A percentile compares a stretch with the other conserved stretches of the same genome.
Conservation (phyloP, 306 rosid species). For the Benincasa hispida region DNA sequence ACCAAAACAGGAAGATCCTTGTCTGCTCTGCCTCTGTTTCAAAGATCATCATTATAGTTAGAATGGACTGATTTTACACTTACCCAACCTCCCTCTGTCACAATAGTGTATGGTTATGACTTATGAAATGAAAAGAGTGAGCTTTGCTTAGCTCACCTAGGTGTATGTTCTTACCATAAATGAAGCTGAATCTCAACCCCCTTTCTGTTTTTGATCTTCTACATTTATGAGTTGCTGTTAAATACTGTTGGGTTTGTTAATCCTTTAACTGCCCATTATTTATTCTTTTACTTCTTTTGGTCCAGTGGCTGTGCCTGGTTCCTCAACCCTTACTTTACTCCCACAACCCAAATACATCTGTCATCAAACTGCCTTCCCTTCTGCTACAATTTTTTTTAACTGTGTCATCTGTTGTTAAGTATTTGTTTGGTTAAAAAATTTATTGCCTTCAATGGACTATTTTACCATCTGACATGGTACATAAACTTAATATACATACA, state of each 20-base stretch:
- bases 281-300: background rate
- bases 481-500: background rate
- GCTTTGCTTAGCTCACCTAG: background rate
- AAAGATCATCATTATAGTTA: conserved; percentile 5
- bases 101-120: background rate
- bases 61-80: conserved; percentile 1
- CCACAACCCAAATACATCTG: background rate
- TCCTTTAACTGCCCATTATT: background rate
- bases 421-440: background rate
- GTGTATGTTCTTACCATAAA: background rate
- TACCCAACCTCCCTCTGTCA: background rate
- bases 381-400: background rate
- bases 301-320: background rate
- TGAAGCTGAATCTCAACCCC: background rate
- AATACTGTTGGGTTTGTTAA: conserved; percentile 4
- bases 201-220: background rate
- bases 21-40: background rate
- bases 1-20: conserved; percentile 3
- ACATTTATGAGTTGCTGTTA: conserved; percentile 1
- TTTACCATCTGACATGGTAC: background rate
- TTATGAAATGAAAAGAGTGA: background rate
- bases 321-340: background rate
- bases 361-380: background rate
- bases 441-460: background rate
- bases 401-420: background rate